These are phyloP conservation scores for Solanum tarapatanum DNA, from an alignment of 257 asterid species.

Conservation along the genomic window DNA sequence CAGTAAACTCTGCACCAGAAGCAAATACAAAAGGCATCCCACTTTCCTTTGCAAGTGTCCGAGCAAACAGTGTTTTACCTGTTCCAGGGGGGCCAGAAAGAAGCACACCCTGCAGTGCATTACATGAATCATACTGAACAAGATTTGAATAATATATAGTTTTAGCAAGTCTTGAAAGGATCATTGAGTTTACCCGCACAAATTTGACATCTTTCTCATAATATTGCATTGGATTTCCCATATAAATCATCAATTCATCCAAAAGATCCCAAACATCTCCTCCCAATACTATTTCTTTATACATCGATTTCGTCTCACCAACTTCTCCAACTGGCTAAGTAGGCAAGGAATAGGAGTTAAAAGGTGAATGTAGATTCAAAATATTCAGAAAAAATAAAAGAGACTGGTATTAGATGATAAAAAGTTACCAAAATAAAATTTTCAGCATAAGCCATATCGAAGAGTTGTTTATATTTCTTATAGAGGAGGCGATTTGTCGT, in stretches of 20 bases:
- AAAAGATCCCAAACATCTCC: constrained; percentile 99
- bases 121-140: constrained; percentile 2
- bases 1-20: constrained; percentile 98
- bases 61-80: constrained; percentile 93
- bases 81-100: constrained; percentile 99
- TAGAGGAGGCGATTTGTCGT: constrained; percentile 66
- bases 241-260: constrained; percentile 91
- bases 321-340: constrained; percentile 86
- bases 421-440: constrained; percentile 76
- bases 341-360: constrained; percentile 12
- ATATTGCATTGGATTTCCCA: constrained; percentile 95
- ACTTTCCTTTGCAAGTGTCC: constrained; percentile 88
- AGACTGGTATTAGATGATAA: background rate
- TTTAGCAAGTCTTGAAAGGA: background rate
- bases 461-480: constrained; percentile 78
- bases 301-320: constrained; percentile 81
- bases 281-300: constrained; percentile 89
- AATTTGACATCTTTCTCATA: constrained; percentile 83
- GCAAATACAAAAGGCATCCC: constrained; percentile 98
- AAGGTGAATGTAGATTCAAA: background rate
- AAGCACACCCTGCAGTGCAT: constrained; percentile 75
- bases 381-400: constrained; percentile 1
- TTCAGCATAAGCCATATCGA: constrained; percentile 87
- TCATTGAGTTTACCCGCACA: constrained; percentile 61
- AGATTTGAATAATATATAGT: constrained; percentile 2